Base-by-base conservation (phyloP, 1,284 basidiomycete species). In the Gymnopus androsaceus region DNA sequence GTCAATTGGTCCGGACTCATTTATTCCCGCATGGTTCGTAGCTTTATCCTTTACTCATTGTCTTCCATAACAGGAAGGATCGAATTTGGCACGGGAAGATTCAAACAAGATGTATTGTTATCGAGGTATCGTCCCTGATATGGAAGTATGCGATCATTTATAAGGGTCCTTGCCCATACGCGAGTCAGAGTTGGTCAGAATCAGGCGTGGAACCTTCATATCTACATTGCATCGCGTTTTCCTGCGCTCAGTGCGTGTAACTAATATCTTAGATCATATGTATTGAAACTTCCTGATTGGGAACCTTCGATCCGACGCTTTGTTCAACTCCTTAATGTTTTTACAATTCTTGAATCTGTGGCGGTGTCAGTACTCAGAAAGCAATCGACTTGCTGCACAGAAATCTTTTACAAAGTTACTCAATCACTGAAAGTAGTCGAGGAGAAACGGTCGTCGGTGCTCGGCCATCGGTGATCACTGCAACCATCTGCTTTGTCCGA, bases 1-100 rank as follows among this genome's bases (percentile, higher is more conserved):
- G 38, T 19, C 17, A 49, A 28, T 14, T 34, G 28, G 27, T 31
- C 51, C 21, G 28, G 25, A 46, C 19, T 42, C 52, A 36, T 48
- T 27, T 28, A 12, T 37, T 38, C 28, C 47, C 40, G 37, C 48
- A 34, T 27, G 54, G 53, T 33, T n/a, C 46, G 23, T 33, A 55
- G 45, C 36, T 41, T 48, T 34, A 48, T 77, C 1, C 12, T 34
- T 17, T 31, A 31, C 28, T 48, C 33, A 48, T 48, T 48, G 46
- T 48, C 46, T 48, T 36, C 46, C 33, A 25, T 33, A 34, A 34
- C 19, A 48, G 46, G 46, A 48, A 48, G 30, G 23, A 34, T 21
- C 46, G 33, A 34, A 46, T 30, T 44, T 25, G 31, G 19, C 31
- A 36, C 31, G 33, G 33, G 14, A 30, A 30, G 19, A 48, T 48